These are phyloP conservation scores for Asclepias syriaca DNA, from an alignment of 257 asterid genomes.

Conservation along the genomic window DNA sequence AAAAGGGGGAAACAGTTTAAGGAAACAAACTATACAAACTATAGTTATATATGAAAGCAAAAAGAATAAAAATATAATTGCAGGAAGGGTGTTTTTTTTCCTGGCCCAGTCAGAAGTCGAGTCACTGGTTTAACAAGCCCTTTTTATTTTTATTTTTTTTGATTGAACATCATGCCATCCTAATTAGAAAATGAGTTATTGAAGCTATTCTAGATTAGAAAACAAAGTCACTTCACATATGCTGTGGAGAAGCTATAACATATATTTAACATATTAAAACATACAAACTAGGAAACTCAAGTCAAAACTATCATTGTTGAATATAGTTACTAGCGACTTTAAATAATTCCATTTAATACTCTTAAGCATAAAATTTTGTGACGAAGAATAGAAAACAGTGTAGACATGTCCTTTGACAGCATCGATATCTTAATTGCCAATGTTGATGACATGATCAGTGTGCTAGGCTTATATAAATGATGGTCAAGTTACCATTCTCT, in stretches of 20 bases:
- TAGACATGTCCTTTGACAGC: not conserved
- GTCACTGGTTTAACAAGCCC: not conserved
- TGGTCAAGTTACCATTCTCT: not conserved
- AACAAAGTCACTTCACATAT: not conserved
- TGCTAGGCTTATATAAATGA: not conserved
- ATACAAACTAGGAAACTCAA: not conserved
- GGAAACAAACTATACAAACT: not conserved
- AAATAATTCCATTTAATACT: not conserved
- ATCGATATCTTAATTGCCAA: not conserved
- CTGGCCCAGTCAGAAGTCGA: not conserved
- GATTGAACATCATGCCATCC: not conserved
- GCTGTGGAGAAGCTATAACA: not conserved
- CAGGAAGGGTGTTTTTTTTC: not conserved
- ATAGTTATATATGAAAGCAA: not conserved
- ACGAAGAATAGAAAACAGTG: not conserved
- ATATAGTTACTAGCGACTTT: not conserved
- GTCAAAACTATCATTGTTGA: not conserved
- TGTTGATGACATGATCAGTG: not conserved
- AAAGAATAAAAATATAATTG: not conserved
- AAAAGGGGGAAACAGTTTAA: not conserved
- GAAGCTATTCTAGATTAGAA: not conserved
- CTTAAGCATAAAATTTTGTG: not conserved
- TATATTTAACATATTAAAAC: not conserved
- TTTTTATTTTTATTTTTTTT: not conserved
- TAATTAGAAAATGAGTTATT: not conserved